These are phyloP conservation scores for Rosa chinensis DNA, from an alignment of 306 rosid genomes.

Conservation along the genomic window DNA sequence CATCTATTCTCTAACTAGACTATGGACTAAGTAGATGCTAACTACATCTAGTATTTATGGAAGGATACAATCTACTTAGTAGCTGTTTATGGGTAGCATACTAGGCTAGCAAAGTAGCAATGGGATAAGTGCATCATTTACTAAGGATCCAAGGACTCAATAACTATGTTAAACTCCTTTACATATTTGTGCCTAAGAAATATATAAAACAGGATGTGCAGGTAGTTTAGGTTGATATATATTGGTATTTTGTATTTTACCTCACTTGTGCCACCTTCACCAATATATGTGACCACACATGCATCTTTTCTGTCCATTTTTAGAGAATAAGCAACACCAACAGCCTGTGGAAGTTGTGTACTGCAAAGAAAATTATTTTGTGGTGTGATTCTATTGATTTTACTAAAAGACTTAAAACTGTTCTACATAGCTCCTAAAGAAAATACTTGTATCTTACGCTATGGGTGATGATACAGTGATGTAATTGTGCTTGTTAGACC, in stretches of 20 bases:
- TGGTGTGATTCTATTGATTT: background rate
- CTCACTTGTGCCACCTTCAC: slow-evolving; percentile 99
- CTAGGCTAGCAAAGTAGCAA: background rate
- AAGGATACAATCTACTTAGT: background rate
- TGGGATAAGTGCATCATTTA: background rate
- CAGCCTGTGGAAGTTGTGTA: slow-evolving; percentile 89
- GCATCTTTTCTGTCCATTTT: slow-evolving; percentile 86
- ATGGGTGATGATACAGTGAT: slow-evolving; percentile 80
- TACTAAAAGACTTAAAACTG: background rate
- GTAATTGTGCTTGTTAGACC: slow-evolving; percentile 80
- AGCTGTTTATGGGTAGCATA: background rate
- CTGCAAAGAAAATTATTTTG: slow-evolving; percentile 33
- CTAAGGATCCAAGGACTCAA: background rate
- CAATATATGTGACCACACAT: slow-evolving; percentile 76
- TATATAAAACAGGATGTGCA: background rate
- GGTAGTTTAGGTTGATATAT: background rate
- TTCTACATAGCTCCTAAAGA: background rate
- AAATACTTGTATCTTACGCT: slow-evolving; percentile 56
- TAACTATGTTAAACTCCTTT: background rate
- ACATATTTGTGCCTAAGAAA: background rate
- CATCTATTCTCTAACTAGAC: background rate
- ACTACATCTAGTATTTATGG: background rate
- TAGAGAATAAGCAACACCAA: slow-evolving; percentile 95
- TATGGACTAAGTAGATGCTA: background rate
- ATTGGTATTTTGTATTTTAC: slow-evolving; percentile 33